Evolutionary conservation across 441 rosid genomes (phyloP).

Genomic region (Biscutella laevigata): DNA sequence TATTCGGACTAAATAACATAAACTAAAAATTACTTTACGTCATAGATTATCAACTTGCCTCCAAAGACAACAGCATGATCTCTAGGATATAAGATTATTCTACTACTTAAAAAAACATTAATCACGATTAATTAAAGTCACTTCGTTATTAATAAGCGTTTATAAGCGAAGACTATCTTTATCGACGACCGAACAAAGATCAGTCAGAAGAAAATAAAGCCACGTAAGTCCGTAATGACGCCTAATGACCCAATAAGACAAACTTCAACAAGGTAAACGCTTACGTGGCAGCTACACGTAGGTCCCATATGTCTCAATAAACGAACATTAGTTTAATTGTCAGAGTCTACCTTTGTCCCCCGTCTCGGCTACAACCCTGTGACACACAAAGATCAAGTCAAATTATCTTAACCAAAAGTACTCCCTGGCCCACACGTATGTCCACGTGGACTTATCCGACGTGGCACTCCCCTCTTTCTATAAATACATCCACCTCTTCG

Average conservation of each 20-base stretch:
- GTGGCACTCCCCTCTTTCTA: constrained; percentile 3
- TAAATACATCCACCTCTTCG: constrained; percentile 21
- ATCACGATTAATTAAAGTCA: not conserved
- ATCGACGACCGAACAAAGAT: constrained; percentile 17
- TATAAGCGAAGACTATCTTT: constrained; percentile 19
- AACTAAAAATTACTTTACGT: not conserved
- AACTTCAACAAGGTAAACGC: constrained; percentile 17
- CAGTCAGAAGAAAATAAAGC: constrained; percentile 13
- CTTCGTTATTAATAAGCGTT: constrained; percentile 22
- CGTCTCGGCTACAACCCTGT: constrained; percentile 18
- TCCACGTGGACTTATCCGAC: constrained; percentile 20
- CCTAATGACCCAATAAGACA: constrained; percentile 24
- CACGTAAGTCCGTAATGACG: constrained; percentile 23
- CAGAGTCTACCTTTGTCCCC: constrained; percentile 38
- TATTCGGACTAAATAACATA: constrained; percentile 1
- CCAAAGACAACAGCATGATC: constrained; percentile 23
- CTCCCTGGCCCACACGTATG: constrained; percentile 21
- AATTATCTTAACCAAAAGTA: constrained; percentile 23
- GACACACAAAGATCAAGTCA: constrained; percentile 21
- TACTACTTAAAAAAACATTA: not conserved
- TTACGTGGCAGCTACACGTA: constrained; percentile 47
- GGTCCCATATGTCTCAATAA: constrained; percentile 13
- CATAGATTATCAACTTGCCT: constrained; percentile 20
- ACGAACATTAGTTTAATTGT: constrained; percentile 28
- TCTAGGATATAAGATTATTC: constrained; percentile 6